Conservation (phyloP, 176 grass and related monocot species). For the Lolium multiflorum region DNA sequence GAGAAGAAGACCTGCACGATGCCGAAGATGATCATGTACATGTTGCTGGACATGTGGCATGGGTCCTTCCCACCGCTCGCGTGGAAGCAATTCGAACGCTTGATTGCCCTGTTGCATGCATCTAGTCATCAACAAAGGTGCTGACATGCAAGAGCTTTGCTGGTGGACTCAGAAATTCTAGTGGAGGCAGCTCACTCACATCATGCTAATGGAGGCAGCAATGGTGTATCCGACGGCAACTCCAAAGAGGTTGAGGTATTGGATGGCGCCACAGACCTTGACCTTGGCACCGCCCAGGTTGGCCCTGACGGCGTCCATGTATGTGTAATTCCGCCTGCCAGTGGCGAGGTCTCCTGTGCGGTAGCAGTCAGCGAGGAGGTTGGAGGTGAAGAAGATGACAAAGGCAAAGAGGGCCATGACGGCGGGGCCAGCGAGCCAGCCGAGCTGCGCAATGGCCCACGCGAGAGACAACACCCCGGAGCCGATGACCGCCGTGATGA, state of each 20-base stretch:
- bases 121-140: slow-evolving; percentile 11
- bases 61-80: neutral
- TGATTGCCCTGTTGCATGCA: slow-evolving; percentile 13
- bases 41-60: slow-evolving; percentile 4
- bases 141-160: neutral
- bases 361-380: slow-evolving; percentile 47
- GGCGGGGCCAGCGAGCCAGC: slow-evolving; percentile 38
- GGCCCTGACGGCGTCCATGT: slow-evolving; percentile 63
- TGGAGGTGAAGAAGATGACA: slow-evolving; percentile 16
- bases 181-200: neutral
- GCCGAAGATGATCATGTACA: slow-evolving; percentile 12
- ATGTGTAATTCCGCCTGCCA: slow-evolving; percentile 52
- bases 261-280: slow-evolving; percentile 31
- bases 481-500: slow-evolving; percentile 53
- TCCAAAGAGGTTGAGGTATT: slow-evolving; percentile 29
- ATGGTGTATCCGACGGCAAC: slow-evolving; percentile 6
- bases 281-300: slow-evolving; percentile 49
- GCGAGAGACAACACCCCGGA: slow-evolving; percentile 55
- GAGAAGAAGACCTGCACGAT: slow-evolving; percentile 2
- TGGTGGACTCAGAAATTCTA: neutral
- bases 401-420: neutral
- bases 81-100: slow-evolving; percentile 3
- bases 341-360: neutral
- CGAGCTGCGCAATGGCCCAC: slow-evolving; percentile 54
- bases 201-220: slow-evolving; percentile 29